These are phyloP conservation scores for Calonectria naviculata DNA, from an alignment of 2,329 filamentous ascomycete genomes.

Conservation along the genomic window DNA sequence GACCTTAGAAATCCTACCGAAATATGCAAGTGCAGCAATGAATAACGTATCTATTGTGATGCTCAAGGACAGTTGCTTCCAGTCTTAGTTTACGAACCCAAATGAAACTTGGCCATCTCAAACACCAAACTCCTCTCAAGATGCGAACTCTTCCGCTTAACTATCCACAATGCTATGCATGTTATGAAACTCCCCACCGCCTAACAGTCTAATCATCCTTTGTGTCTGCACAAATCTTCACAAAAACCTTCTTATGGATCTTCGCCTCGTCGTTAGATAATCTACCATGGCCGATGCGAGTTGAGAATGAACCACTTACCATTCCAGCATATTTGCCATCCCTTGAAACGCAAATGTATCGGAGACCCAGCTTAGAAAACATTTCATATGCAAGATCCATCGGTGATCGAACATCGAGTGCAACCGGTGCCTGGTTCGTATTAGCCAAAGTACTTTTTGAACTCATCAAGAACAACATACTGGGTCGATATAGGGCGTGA, in stretches of 20 bases:
- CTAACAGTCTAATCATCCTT: constrained; percentile 49
- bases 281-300: not conserved
- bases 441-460: constrained; percentile 22
- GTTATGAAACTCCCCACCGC: not conserved
- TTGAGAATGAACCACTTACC: constrained; percentile 63
- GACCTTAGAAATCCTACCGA: not conserved
- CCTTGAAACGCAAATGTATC: constrained; percentile 90
- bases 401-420: constrained; percentile 87
- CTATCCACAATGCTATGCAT: not conserved
- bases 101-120: not conserved
- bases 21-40: not conserved
- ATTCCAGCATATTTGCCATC: constrained; percentile 90
- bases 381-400: constrained; percentile 98
- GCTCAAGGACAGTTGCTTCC: not conserved
- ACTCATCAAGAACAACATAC: constrained; percentile 54
- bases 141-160: constrained; percentile 9
- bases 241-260: constrained; percentile 97
- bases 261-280: constrained; percentile 45
- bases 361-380: constrained; percentile 91
- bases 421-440: constrained; percentile 76
- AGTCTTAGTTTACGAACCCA: not conserved
- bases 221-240: constrained; percentile 49
- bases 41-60: not conserved
- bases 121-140: constrained; percentile 1
- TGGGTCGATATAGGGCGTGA: constrained; percentile 91